phyloP scores from a whole-genome alignment of 163 green algal species.

The Scenedesmus sp. region DNA sequence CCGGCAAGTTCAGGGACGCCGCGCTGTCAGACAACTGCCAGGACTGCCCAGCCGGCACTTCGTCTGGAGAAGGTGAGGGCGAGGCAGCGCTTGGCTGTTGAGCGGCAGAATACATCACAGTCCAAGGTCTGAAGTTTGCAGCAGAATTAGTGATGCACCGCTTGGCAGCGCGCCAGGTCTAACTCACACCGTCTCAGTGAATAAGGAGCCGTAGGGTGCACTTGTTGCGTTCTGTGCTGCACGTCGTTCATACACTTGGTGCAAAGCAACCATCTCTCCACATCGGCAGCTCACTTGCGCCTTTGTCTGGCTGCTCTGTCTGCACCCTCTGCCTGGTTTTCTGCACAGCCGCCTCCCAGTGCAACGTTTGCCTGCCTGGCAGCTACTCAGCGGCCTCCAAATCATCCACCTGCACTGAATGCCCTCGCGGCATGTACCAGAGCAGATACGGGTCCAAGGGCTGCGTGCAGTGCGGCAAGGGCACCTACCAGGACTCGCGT shows the following conservation, averaged over 20 bases:
- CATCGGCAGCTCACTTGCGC: not conserved
- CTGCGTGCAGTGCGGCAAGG: slow-evolving; percentile 37
- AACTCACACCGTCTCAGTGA: too few relatives aligned
- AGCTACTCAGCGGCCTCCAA: slow-evolving; percentile 27
- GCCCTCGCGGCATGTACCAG: slow-evolving; percentile 51
- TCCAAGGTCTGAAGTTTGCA: too few relatives aligned
- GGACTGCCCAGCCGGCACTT: slow-evolving; percentile 51
- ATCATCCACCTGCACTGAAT: slow-evolving; percentile 41
- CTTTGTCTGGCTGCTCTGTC: not conserved
- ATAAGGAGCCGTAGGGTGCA: too few relatives aligned
- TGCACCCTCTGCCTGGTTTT: not conserved
- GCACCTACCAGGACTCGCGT: slow-evolving; percentile 49
- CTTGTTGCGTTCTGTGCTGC: too few relatives aligned
- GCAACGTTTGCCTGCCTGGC: slow-evolving; percentile 48
- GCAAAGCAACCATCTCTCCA: too few relatives aligned
- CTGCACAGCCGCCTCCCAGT: slow-evolving; percentile 34
- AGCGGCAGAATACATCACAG: too few relatives aligned
- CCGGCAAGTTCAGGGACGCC: slow-evolving; percentile 45
- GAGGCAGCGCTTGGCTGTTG: not conserved
- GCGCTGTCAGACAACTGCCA: slow-evolving; percentile 35
- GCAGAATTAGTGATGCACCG: too few relatives aligned
- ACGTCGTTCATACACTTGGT: too few relatives aligned
- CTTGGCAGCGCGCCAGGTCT: too few relatives aligned
- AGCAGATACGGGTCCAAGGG: slow-evolving; percentile 25
- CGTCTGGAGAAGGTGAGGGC: slow-evolving; percentile 36